phyloP scores from a whole-genome alignment of 352 stramenopile genomes.

The Peronospora destructor region DNA sequence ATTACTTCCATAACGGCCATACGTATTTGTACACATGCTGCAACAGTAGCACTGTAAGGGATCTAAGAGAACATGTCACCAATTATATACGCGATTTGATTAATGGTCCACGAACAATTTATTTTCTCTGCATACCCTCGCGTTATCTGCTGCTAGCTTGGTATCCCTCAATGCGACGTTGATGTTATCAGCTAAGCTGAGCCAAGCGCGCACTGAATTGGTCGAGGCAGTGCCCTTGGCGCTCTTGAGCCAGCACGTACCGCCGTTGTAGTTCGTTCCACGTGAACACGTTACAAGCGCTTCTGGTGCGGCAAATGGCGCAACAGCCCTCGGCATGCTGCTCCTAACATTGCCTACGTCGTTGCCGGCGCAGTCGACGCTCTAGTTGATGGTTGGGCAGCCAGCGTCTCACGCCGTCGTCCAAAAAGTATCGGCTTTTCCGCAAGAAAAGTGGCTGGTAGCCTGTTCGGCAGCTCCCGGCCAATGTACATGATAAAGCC shows the following conservation, averaged over 20 bases:
- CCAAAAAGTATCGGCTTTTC: slow-evolving; percentile 12
- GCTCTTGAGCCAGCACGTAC: slow-evolving; percentile 45
- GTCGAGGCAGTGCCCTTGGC: slow-evolving; percentile 13
- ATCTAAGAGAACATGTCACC: too few relatives aligned
- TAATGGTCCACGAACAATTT: too few relatives aligned
- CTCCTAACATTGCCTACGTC: slow-evolving; percentile 21
- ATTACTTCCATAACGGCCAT: too few relatives aligned
- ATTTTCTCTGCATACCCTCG: too few relatives aligned
- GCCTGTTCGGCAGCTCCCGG: slow-evolving; percentile 34
- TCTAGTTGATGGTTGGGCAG: slow-evolving; percentile 29
- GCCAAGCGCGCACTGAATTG: slow-evolving; percentile 12
- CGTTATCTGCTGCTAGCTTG: too few relatives aligned
- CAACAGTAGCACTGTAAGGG: too few relatives aligned
- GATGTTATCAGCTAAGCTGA: slow-evolving; percentile 12
- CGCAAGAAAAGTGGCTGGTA: slow-evolving; percentile 26
- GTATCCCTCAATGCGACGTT: too few relatives aligned
- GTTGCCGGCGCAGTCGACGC: slow-evolving; percentile 29
- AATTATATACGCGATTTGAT: too few relatives aligned
- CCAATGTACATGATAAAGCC: slow-evolving; percentile 74
- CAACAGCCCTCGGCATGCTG: slow-evolving; percentile 25
- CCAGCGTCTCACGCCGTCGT: slow-evolving; percentile 4
- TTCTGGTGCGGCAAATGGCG: slow-evolving; percentile 19
- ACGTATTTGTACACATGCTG: too few relatives aligned
- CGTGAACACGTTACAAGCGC: slow-evolving; percentile 29
- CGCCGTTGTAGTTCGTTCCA: slow-evolving; percentile 39